Conservation (phyloP, 129 eudicot genomes). For the Flaveria linearis region DNA sequence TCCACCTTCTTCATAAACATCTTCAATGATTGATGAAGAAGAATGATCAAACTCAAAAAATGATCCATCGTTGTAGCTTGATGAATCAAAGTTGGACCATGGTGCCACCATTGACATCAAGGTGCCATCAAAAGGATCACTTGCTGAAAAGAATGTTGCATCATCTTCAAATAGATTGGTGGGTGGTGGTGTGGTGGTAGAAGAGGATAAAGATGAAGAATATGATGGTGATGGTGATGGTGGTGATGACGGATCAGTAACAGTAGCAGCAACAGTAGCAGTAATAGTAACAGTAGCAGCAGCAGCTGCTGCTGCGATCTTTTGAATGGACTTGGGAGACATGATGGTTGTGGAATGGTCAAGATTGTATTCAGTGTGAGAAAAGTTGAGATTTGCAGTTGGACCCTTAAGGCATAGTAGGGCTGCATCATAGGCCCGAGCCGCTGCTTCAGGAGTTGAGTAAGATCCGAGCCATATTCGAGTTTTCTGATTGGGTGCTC, state of each 20-base stretch:
- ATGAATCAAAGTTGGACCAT: slow-evolving; percentile 67
- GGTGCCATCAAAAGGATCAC: slow-evolving; percentile 41
- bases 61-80: slow-evolving; percentile 51
- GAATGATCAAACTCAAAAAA: slow-evolving; percentile 45
- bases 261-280: too few relatives aligned
- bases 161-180: slow-evolving; percentile 36
- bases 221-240: slow-evolving; percentile 15
- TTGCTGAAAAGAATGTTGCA: slow-evolving; percentile 16
- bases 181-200: slow-evolving; percentile 27
- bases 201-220: slow-evolving; percentile 26
- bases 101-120: slow-evolving; percentile 39
- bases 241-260: background rate
- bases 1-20: slow-evolving; percentile 43
- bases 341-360: slow-evolving; percentile 27
- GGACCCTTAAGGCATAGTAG: slow-evolving; percentile 82
- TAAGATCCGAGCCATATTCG: slow-evolving; percentile 96
- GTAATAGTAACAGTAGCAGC: background rate
- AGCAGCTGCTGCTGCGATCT: slow-evolving; percentile 70
- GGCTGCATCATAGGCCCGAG: slow-evolving; percentile 96
- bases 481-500: slow-evolving; percentile 92
- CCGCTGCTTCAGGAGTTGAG: slow-evolving; percentile 91
- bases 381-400: slow-evolving; percentile 77
- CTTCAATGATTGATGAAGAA: slow-evolving; percentile 36
- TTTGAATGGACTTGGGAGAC: slow-evolving; percentile 85
- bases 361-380: slow-evolving; percentile 30